phyloP scores from a whole-genome alignment of 139 green algal species.

The Coelastrella sp. region DNA sequence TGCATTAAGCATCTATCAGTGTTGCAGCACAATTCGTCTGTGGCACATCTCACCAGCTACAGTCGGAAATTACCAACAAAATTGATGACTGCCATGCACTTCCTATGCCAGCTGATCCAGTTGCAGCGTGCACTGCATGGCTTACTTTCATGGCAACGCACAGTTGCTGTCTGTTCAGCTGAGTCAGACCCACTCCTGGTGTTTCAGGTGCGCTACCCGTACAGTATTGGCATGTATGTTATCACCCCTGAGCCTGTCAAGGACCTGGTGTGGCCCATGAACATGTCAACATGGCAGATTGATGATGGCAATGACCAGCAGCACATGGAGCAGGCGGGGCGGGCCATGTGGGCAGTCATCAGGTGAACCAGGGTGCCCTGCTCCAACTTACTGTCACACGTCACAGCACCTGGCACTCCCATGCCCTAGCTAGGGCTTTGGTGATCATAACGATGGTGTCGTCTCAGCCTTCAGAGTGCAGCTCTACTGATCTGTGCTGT shows the following conservation, averaged over 20 bases:
- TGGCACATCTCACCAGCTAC: too few species aligned
- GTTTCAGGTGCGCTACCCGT: slow-evolving; percentile 19
- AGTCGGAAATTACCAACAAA: not conserved
- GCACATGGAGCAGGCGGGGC: not conserved
- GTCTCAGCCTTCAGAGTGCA: too few species aligned
- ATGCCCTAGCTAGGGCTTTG: too few species aligned
- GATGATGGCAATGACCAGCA: slow-evolving; percentile 19
- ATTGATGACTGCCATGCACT: not conserved
- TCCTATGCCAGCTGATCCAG: not conserved
- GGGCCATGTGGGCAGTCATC: slow-evolving; percentile 10
- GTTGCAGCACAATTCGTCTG: not conserved
- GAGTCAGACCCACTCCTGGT: not conserved
- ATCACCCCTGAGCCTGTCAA: slow-evolving; percentile 11
- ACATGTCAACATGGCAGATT: slow-evolving; percentile 31
- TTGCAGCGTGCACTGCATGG: not conserved
- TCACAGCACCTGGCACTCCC: not conserved
- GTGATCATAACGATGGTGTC: too few species aligned
- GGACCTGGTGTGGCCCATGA: slow-evolving; percentile 8
- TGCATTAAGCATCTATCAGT: not conserved
- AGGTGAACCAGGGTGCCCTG: not conserved
- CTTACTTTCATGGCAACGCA: not conserved
- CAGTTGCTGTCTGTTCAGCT: not conserved
- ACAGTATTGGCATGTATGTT: slow-evolving; percentile 25
- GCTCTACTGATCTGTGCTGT: too few species aligned
- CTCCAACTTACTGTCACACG: not conserved